phyloP scores from a whole-genome alignment of 31 red algal species.

The Asparagopsis taxiformis region DNA sequence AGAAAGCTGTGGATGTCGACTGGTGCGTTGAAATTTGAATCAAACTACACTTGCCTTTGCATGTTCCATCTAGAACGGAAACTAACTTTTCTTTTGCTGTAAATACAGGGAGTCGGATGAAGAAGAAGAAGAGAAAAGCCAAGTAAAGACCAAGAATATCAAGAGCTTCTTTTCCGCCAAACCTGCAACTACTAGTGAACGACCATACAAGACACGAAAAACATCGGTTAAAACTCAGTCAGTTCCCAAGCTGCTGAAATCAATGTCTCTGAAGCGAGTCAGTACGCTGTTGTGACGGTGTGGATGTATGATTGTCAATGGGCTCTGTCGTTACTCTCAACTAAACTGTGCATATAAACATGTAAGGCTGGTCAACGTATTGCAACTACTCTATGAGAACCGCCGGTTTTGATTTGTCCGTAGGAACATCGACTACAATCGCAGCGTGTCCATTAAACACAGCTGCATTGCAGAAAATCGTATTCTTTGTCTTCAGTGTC shows the following conservation, averaged over 20 bases:
- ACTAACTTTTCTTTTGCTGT: not conserved
- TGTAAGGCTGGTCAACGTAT: too few species aligned
- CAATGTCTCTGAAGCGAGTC: slow-evolving; percentile 26
- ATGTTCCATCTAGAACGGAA: not conserved
- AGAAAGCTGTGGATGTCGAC: slow-evolving; percentile 44
- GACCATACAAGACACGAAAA: slow-evolving; percentile 31
- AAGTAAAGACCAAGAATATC: slow-evolving; percentile 60
- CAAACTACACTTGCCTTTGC: not conserved
- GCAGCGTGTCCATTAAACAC: slow-evolving; percentile 55
- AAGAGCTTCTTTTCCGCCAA: slow-evolving; percentile 57
- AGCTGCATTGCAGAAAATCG: slow-evolving; percentile 57
- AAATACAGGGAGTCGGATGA: slow-evolving; percentile 42
- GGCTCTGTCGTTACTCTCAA: too few species aligned
- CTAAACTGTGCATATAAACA: too few species aligned
- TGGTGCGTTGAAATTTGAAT: slow-evolving; percentile 20
- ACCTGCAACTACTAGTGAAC: not conserved
- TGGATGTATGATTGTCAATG: too few species aligned
- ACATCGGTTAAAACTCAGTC: not conserved
- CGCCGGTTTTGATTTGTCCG: slow-evolving; percentile 25
- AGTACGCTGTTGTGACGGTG: slow-evolving; percentile 20
- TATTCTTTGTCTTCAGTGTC: slow-evolving; percentile 14
- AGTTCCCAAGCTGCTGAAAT: slow-evolving; percentile 33
- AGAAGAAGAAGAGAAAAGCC: slow-evolving; percentile 25
- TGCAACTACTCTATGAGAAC: too few species aligned
- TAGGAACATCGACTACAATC: slow-evolving; percentile 53